phyloP scores from a whole-genome alignment of 2,329 filamentous ascomycete species.

The Pseudopithomyces maydicus region DNA sequence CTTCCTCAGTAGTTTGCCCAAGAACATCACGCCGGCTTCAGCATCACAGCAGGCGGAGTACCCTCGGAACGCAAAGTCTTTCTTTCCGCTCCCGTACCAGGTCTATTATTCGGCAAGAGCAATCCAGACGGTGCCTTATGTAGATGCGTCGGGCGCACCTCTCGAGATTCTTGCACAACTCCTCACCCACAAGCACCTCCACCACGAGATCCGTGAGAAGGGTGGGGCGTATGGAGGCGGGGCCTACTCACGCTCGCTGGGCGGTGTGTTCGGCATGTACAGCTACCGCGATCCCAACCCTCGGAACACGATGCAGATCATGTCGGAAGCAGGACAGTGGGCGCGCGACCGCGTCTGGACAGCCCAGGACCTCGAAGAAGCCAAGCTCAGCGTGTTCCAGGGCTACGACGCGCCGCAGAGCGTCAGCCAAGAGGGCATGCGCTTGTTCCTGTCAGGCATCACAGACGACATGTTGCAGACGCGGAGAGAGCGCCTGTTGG shows the following conservation, averaged over 20 bases:
- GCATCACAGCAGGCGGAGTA: conserved; percentile 41
- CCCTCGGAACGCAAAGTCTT: conserved; percentile 66
- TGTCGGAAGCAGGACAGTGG: conserved; percentile 81
- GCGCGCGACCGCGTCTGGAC: conserved; percentile 82
- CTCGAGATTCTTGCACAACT: conserved; percentile 90
- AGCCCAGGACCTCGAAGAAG: conserved; percentile 87
- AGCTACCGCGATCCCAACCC: conserved; percentile 97
- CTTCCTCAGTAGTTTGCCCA: conserved; percentile 70
- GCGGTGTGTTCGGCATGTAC: conserved; percentile 91
- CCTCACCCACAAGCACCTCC: conserved; percentile 92
- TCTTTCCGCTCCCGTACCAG: conserved; percentile 95
- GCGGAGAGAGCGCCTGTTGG: conserved; percentile 81
- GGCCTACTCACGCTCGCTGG: conserved; percentile 78
- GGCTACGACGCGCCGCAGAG: conserved; percentile 84
- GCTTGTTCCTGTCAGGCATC: conserved; percentile 81
- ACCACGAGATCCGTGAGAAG: conserved; percentile 97
- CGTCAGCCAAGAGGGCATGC: conserved; percentile 87
- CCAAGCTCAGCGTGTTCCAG: conserved; percentile 95
- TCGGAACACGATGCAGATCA: conserved; percentile 82
- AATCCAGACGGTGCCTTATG: conserved; percentile 83
- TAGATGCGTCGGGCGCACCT: conserved; percentile 73
- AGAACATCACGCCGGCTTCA: conserved; percentile 34
- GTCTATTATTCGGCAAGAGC: conserved; percentile 92
- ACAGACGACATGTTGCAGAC: conserved; percentile 88
- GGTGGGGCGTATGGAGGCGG: conserved; percentile 95